Base-by-base conservation (phyloP, 805 yeast genomes). In the Cephaloascus albidus region DNA sequence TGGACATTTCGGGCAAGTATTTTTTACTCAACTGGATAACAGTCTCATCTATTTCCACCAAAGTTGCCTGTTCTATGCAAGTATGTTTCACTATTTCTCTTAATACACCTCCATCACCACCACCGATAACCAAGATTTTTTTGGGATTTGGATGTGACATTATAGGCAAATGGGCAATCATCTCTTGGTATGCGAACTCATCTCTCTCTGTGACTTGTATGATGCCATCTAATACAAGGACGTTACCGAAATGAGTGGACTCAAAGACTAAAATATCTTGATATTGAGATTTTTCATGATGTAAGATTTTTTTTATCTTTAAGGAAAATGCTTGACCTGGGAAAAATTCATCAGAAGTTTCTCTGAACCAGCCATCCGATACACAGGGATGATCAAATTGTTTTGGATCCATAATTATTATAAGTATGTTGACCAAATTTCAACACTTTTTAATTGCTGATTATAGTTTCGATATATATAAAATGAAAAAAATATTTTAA, bases 81-180 rank as follows among this genome's bases (percentile, higher is more conserved):
- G 65, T 65, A 53, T 84, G 90, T 61, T 88, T 89, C 36, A 86
- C 76, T 15, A 85, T 80, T 58, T 88, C 97, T 51, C 97, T 73
- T 30, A 89, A 63, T 17, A 88, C 96, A 44, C 97, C 97, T 46
- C 97, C 95, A 58, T 88, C 97, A 34, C 97, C 97, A 19, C 97
- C 97, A 20, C 97, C 97, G 50, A 88, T 85, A 23, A 88, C 93
- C 38, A 88, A 71, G 8, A 87, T 94, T 40, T 70, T 73, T 49
- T 74, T 74, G 2, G 97, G 96, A 33, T 68, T 52, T 3, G 76
- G 75, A 61, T 88, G 97, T 10, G 85, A 63, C 74, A 80, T 78
- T 41, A 89, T 53, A 3, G 96, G 89, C 20, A 86, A 60, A 58
- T 89, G 95, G 2, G 94, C 65, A 45, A 88, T 89, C 79, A 86